A percentile compares a stretch with the other conserved stretches of the same genome.
Conservation (phyloP, 1,284 basidiomycete genomes). For the Heterobasidion occidentale region DNA sequence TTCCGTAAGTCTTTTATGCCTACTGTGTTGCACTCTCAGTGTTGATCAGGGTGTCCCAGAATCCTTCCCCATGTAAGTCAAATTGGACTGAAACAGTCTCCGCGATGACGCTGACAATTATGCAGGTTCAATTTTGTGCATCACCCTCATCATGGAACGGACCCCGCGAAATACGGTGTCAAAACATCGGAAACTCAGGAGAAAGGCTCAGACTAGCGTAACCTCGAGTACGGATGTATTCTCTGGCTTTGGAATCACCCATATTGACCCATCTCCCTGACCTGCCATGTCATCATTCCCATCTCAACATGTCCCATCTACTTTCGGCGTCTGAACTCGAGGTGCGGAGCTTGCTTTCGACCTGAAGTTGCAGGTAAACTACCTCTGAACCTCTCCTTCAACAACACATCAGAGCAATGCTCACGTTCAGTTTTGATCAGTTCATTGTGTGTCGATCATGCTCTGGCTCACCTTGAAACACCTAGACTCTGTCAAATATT, state of each 20-base stretch:
- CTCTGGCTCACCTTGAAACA: no score
- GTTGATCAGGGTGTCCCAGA: constrained; percentile 29
- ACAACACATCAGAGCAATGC: no score
- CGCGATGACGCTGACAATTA: neutral
- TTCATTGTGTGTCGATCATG: no score
- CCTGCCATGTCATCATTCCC: no score
- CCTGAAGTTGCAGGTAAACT: no score
- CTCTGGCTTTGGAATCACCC: neutral
- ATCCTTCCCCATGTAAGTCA: constrained; percentile 58
- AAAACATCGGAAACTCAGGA: constrained; percentile 7
- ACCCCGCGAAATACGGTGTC: constrained; percentile 72
- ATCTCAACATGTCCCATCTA: no score
- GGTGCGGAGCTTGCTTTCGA: no score
- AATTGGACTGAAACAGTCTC: constrained; percentile 5
- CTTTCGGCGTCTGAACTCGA: no score
- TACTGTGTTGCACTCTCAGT: neutral
- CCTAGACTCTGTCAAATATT: no score
- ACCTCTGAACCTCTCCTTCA: no score
- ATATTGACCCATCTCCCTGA: no score
- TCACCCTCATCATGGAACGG: constrained; percentile 82
- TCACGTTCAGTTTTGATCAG: no score
- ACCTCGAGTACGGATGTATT: neutral
- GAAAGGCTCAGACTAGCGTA: neutral
- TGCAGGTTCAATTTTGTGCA: constrained; percentile 88
- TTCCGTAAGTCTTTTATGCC: constrained; percentile 55